Conservation (phyloP, 306 rosid genomes). For the Oemleria cerasiformis region DNA sequence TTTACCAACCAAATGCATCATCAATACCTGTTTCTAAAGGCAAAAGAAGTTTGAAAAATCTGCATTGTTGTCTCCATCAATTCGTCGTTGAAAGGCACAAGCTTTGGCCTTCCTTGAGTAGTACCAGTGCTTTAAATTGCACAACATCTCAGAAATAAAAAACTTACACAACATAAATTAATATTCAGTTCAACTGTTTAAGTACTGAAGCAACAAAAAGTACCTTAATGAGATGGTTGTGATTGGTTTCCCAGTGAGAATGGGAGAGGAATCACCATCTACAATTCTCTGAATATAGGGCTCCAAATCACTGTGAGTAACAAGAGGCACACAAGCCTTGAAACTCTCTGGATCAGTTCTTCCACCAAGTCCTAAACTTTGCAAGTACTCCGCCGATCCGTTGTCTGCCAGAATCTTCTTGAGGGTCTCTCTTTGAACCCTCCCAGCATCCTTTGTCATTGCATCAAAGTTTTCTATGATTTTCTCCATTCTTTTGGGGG, state of each 20-base stretch:
- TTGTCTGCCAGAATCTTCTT: slow-evolving; percentile 70
- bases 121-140: slow-evolving; percentile 80
- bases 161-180: slow-evolving; percentile 5
- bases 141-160: slow-evolving; percentile 17
- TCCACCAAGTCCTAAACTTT: slow-evolving; percentile 57
- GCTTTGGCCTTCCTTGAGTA: slow-evolving; percentile 81
- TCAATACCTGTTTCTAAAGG: slow-evolving; percentile 72
- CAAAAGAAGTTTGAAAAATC: slow-evolving; percentile 76
- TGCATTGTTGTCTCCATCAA: slow-evolving; percentile 72
- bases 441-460: slow-evolving; percentile 67
- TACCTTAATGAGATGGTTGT: slow-evolving; percentile 76
- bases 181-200: slow-evolving; percentile 6
- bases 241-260: slow-evolving; percentile 87
- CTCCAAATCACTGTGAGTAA: slow-evolving; percentile 64
- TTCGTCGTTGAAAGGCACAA: slow-evolving; percentile 83
- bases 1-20: not conserved
- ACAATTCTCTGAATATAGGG: slow-evolving; percentile 63
- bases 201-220: not conserved
- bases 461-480: slow-evolving; percentile 71
- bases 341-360: slow-evolving; percentile 79
- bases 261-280: slow-evolving; percentile 59
- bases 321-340: slow-evolving; percentile 75
- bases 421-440: slow-evolving; percentile 66
- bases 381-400: slow-evolving; percentile 72
- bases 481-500: slow-evolving; percentile 35